phyloP scores from a whole-genome alignment of 164 flowering plant genomes.

The Nymphaea colorata region DNA sequence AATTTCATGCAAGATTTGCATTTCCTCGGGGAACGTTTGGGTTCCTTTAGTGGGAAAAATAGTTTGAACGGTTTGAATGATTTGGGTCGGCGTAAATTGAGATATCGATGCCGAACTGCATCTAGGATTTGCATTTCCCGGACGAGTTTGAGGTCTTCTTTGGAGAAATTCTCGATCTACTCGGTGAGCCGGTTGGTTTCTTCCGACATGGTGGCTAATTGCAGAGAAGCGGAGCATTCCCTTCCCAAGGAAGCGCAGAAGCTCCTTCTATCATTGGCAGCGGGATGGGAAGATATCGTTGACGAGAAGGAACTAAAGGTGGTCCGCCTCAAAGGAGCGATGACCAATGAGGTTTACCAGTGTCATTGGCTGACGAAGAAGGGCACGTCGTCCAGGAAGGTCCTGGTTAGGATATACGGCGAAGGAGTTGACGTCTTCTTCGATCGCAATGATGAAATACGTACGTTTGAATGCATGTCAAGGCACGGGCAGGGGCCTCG shows the following conservation, averaged over 20 bases:
- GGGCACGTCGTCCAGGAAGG: conserved; percentile 30
- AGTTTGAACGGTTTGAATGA: neutral
- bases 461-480: conserved; percentile 72
- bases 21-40: too few relatives aligned
- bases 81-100: neutral
- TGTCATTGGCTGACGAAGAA: conserved; percentile 56
- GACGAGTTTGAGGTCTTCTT: neutral
- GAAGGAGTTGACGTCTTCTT: conserved; percentile 81
- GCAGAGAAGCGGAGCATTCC: conserved; percentile 8
- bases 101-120: neutral
- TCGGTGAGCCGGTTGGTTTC: neutral
- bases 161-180: neutral
- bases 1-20: too few relatives aligned
- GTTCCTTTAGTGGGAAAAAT: too few relatives aligned
- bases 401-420: conserved; percentile 68
- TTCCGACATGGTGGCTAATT: neutral
- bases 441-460: conserved; percentile 51
- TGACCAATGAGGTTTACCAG: conserved; percentile 80
- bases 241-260: conserved; percentile 46
- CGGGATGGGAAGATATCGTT: conserved; percentile 44
- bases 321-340: conserved; percentile 62
- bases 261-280: conserved; percentile 42
- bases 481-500: conserved; percentile 73
- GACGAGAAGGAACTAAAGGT: conserved; percentile 46
- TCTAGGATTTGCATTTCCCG: neutral